Percentiles rank a stretch among this genome's conserved stretches.
Evolutionary conservation across 441 rosid genomes (phyloP).

Genomic region (Brassica balearica): DNA sequence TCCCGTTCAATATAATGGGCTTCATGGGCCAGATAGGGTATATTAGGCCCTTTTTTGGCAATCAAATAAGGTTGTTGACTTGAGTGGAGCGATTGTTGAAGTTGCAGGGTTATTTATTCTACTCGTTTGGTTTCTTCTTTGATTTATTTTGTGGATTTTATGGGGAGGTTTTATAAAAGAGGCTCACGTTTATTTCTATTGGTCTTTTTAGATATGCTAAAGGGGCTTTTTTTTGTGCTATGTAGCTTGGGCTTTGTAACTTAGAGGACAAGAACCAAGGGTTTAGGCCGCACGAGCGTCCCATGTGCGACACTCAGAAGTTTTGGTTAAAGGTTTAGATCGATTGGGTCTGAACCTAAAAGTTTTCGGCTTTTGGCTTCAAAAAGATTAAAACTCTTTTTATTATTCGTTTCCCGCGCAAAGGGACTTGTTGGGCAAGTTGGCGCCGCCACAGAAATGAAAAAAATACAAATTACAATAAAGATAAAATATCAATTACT

Average conservation of each 20-base stretch:
- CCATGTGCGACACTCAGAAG: slow-evolving; percentile 6
- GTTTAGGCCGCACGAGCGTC: slow-evolving; percentile 5
- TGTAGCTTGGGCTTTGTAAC: slow-evolving; percentile 1
- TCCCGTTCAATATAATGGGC: slow-evolving; percentile 4
- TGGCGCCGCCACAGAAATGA: slow-evolving; percentile 52
- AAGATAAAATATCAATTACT: not conserved
- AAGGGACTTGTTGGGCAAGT: slow-evolving; percentile 47
- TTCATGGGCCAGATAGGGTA: not conserved
- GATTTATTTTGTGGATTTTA: not conserved
- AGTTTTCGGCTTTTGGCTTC: slow-evolving; percentile 15
- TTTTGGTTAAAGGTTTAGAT: no score
- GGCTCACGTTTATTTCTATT: not conserved
- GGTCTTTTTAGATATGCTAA: not conserved
- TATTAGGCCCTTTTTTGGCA: not conserved
- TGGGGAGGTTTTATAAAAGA: not conserved
- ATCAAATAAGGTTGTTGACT: not conserved
- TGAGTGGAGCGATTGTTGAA: not conserved
- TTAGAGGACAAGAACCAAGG: not conserved
- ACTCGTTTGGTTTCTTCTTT: not conserved
- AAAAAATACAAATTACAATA: not conserved
- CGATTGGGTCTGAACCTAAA: slow-evolving; percentile 6
- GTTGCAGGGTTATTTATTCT: not conserved
- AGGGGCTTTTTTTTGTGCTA: not conserved
- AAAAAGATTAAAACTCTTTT: slow-evolving; percentile 23
- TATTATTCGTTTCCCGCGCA: slow-evolving; percentile 53